Conservation (phyloP, 2,329 filamentous ascomycete species). For the Sporothrix variecibatus region DNA sequence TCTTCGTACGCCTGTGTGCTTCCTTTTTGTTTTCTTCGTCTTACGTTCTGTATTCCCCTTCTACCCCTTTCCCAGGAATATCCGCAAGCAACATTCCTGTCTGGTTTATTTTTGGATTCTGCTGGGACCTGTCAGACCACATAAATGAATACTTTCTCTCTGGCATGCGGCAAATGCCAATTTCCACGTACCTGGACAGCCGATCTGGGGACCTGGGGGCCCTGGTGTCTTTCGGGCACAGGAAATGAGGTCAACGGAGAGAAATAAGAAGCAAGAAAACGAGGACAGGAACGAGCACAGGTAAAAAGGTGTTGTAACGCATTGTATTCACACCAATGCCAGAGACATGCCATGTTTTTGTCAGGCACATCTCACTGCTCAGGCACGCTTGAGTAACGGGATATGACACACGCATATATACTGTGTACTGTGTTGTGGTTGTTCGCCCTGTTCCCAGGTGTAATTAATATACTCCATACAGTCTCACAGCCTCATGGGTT, state of each 20-base stretch:
- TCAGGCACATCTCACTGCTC: neutral
- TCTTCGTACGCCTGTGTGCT: neutral
- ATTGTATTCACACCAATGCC: neutral
- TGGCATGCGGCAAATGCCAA: neutral
- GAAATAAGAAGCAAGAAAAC: neutral
- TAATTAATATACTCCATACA: conserved; percentile 23
- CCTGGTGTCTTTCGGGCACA: neutral
- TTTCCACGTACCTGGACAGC: conserved; percentile 6
- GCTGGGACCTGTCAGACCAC: neutral
- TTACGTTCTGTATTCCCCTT: neutral
- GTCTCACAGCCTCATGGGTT: conserved; percentile 22
- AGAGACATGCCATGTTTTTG: neutral
- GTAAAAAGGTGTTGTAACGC: neutral
- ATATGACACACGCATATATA: neutral
- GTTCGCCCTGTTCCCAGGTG: neutral
- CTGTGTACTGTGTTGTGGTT: neutral
- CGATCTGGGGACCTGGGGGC: neutral
- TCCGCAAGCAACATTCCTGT: neutral
- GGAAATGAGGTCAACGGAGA: neutral
- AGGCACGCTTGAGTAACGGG: neutral
- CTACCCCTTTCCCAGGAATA: neutral
- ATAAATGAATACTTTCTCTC: neutral
- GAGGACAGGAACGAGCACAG: neutral
- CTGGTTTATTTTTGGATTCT: neutral
- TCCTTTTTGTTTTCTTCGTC: neutral